These are phyloP conservation scores for Cymodocea nodosa DNA, from an alignment of 116 monocot genomes.

Conservation along the genomic window DNA sequence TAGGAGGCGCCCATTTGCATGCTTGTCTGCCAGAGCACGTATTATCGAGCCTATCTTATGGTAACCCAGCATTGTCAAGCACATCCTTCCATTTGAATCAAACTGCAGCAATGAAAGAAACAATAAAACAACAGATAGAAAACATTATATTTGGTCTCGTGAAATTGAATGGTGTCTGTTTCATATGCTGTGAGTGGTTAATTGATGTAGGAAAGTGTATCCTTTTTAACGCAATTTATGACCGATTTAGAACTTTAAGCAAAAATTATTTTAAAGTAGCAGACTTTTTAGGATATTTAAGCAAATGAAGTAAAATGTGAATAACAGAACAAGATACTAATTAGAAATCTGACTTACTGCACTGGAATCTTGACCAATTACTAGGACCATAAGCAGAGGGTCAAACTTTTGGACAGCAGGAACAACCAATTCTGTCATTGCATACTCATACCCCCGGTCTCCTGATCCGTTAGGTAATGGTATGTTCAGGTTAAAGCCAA, in stretches of 20 bases:
- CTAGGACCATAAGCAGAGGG: conserved; percentile 49
- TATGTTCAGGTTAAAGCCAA: conserved; percentile 80
- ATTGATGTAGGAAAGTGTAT: no score
- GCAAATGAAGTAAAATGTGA: background rate
- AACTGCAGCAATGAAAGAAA: conserved; percentile 37
- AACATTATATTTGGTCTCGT: background rate
- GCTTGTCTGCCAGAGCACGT: conserved; percentile 29
- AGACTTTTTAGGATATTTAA: no score
- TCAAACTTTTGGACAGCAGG: conserved; percentile 59
- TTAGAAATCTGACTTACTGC: conserved; percentile 30
- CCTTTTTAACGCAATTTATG: no score
- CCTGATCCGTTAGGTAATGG: conserved; percentile 93
- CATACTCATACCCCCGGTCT: conserved; percentile 65
- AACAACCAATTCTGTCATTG: conserved; percentile 55
- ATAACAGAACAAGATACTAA: background rate
- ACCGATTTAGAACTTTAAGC: no score
- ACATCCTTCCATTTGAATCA: conserved; percentile 93
- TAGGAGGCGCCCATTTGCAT: conserved; percentile 35
- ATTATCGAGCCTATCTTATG: conserved; percentile 31
- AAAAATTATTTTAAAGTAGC: no score
- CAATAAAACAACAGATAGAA: background rate
- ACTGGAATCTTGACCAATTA: conserved; percentile 83
- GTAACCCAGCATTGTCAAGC: conserved; percentile 77
- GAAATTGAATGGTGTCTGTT: no score
- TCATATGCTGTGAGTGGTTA: no score